Conservation (phyloP, 176 grass and related monocot species). For the Alloteropsis semialata region DNA sequence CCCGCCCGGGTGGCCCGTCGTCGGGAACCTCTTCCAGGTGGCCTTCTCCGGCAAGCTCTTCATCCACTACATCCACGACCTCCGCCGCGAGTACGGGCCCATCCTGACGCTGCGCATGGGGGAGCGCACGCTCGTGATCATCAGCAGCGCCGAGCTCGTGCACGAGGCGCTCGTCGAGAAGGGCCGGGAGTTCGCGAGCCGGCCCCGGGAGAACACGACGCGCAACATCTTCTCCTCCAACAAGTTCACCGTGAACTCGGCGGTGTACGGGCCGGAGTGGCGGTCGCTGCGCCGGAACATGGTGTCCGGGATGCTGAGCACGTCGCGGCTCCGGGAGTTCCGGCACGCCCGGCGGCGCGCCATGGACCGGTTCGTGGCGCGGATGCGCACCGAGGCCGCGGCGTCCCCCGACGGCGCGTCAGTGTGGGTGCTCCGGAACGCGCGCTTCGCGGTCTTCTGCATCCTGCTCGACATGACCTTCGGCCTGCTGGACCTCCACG, state of each 20-base stretch:
- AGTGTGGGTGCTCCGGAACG: conserved; percentile 88
- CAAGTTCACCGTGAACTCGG: conserved; percentile 92
- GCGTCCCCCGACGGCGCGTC: conserved; percentile 42
- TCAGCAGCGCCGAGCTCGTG: conserved; percentile 73
- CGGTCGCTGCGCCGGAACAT: conserved; percentile 84
- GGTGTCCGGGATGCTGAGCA: conserved; percentile 88
- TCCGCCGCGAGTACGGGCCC: conserved; percentile 61
- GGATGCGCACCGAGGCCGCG: conserved; percentile 59
- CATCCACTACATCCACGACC: conserved; percentile 72
- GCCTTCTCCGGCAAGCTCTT: conserved; percentile 85
- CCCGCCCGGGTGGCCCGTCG: conserved; percentile 65
- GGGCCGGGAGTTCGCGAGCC: conserved; percentile 58
- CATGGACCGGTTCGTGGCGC: conserved; percentile 85
- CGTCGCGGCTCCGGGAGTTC: conserved; percentile 65
- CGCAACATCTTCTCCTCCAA: conserved; percentile 86
- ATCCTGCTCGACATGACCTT: conserved; percentile 92
- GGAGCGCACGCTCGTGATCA: conserved; percentile 71
- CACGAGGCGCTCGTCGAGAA: conserved; percentile 87
- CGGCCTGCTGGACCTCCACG: conserved; percentile 73
- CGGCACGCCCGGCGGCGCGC: conserved; percentile 41
- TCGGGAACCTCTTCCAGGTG: conserved; percentile 87
- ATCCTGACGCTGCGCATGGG: conserved; percentile 87
- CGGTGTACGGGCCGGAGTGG: conserved; percentile 81
- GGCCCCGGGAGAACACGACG: conserved; percentile 69
- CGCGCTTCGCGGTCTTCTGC: conserved; percentile 89